These are phyloP conservation scores for Fusarium citri DNA, from an alignment of 2,329 filamentous ascomycete genomes.

Conservation along the genomic window DNA sequence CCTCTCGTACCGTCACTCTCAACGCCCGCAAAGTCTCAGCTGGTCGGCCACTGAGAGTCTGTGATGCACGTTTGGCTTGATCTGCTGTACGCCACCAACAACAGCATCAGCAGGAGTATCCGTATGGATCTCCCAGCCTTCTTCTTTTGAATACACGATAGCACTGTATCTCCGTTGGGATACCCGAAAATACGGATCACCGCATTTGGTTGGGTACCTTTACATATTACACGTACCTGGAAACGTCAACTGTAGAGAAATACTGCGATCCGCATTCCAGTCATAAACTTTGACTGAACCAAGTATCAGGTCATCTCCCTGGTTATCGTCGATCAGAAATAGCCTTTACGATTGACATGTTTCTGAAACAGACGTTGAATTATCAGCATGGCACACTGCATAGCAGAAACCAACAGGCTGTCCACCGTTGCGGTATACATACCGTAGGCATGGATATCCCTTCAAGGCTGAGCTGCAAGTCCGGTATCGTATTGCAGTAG, in stretches of 20 bases:
- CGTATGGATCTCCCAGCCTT: neutral
- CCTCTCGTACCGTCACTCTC: neutral
- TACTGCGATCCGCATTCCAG: constrained; percentile 23
- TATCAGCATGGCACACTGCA: neutral
- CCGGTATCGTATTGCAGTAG: neutral
- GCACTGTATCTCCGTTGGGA: neutral
- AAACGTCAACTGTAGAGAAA: constrained; percentile 3
- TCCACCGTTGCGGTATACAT: constrained; percentile 3
- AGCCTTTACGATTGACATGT: neutral
- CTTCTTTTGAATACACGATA: neutral
- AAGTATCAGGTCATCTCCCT: constrained; percentile 3
- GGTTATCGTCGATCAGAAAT: neutral
- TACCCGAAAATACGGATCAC: neutral
- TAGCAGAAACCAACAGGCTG: neutral
- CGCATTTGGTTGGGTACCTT: neutral
- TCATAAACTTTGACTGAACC: constrained; percentile 2
- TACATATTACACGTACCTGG: neutral
- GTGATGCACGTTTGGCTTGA: constrained; percentile 19
- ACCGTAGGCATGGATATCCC: constrained; percentile 1
- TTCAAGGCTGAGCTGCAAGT: neutral
- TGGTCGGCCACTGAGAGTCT: constrained; percentile 1
- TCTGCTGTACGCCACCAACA: constrained; percentile 36
- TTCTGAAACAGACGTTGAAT: constrained; percentile 11
- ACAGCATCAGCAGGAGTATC: neutral
- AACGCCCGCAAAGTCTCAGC: constrained; percentile 20